Conservation (phyloP, 2,329 filamentous ascomycete genomes). For the Fusarium dimerum region DNA sequence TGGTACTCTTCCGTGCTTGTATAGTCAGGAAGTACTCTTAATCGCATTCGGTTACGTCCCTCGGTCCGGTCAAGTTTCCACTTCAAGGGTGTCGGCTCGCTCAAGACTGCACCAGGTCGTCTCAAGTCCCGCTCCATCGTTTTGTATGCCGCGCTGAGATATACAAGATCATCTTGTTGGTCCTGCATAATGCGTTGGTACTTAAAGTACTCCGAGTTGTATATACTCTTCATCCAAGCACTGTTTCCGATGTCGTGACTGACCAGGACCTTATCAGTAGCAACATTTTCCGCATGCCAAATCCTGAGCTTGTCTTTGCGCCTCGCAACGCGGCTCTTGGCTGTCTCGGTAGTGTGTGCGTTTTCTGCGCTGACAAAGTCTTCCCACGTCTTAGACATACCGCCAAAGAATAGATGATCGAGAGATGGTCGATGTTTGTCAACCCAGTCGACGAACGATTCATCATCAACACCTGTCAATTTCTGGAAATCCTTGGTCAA, state of each 20-base stretch:
- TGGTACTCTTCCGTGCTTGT: conserved; percentile 74
- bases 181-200: conserved; percentile 88
- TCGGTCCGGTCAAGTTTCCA: conserved; percentile 97
- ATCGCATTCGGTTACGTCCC: conserved; percentile 90
- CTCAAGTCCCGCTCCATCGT: conserved; percentile 78
- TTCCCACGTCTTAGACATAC: conserved; percentile 82
- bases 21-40: conserved; percentile 81
- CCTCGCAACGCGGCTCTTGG: conserved; percentile 67
- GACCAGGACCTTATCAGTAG: conserved; percentile 69
- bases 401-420: conserved; percentile 79
- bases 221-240: conserved; percentile 95
- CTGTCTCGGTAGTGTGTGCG: conserved; percentile 73
- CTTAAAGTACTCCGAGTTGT: conserved; percentile 87
- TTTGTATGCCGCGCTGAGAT: conserved; percentile 72
- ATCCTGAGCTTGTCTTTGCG: conserved; percentile 79
- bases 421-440: conserved; percentile 78
- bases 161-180: conserved; percentile 85
- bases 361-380: conserved; percentile 85
- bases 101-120: conserved; percentile 79
- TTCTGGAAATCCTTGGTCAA: conserved; percentile 78
- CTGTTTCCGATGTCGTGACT: conserved; percentile 86
- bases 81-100: conserved; percentile 62
- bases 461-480: conserved; percentile 84
- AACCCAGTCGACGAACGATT: conserved; percentile 85
- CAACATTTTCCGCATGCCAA: conserved; percentile 72